These are phyloP conservation scores for Hyaloperonospora brassicae DNA, from an alignment of 352 stramenopile species.

Conservation along the genomic window DNA sequence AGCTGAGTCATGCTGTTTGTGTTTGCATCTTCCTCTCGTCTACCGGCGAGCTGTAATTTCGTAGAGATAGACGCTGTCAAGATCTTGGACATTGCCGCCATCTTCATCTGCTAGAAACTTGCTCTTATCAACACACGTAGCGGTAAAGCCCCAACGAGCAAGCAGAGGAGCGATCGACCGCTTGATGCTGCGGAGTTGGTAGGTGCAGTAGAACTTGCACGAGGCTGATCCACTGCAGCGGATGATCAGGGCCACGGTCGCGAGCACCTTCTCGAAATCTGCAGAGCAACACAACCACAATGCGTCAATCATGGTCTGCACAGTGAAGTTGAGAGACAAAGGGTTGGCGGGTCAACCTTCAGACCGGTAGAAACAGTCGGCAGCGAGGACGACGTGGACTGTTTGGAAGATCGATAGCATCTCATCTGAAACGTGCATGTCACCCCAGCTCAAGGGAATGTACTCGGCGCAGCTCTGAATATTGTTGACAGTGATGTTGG, in stretches of 20 bases:
- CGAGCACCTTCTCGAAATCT: constrained; percentile 69
- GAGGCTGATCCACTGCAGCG: constrained; percentile 26
- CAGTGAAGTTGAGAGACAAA: no score
- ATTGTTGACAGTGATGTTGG: constrained; percentile 46
- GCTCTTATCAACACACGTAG: constrained; percentile 27
- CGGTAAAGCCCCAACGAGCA: constrained; percentile 38
- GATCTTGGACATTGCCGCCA: constrained; percentile 6
- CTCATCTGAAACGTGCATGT: constrained; percentile 24
- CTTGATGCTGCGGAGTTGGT: constrained; percentile 63
- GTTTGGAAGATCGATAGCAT: constrained; percentile 23
- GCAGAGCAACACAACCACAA: neutral
- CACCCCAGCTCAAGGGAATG: constrained; percentile 43
- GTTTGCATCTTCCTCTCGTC: neutral
- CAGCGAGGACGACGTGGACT: constrained; percentile 46
- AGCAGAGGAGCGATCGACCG: constrained; percentile 49
- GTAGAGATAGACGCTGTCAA: constrained; percentile 57
- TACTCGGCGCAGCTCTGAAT: constrained; percentile 30
- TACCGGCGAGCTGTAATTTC: constrained; percentile 23
- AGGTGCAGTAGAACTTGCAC: constrained; percentile 48
- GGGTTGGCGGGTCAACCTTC: constrained; percentile 24
- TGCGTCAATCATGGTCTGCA: neutral
- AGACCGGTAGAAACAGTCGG: constrained; percentile 67
- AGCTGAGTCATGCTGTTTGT: constrained; percentile 46
- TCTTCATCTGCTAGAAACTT: constrained; percentile 18
- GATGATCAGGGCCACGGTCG: constrained; percentile 58